Conservation (phyloP, 306 rosid genomes). For the Ormosia semicastrata region DNA sequence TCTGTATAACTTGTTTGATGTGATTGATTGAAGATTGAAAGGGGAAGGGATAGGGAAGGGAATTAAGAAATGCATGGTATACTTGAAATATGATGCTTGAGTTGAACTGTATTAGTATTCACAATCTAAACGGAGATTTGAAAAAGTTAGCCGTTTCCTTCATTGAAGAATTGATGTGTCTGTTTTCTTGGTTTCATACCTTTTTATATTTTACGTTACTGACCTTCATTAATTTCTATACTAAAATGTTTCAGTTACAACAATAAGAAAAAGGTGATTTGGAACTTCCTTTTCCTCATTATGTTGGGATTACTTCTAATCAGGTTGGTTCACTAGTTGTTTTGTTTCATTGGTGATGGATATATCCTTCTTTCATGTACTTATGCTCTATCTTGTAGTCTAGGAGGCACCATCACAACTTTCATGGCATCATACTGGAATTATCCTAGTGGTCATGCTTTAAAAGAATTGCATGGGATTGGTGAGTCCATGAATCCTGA, state of each 20-base stretch:
- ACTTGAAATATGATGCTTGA: slow-evolving; percentile 3
- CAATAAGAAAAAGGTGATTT: slow-evolving; percentile 71
- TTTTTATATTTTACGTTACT: slow-evolving; percentile 3
- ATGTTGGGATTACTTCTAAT: slow-evolving; percentile 64
- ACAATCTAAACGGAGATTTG: neutral
- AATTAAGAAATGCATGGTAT: neutral
- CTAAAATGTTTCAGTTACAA: slow-evolving; percentile 70
- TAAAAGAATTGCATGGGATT: slow-evolving; percentile 63
- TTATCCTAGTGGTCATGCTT: slow-evolving; percentile 89
- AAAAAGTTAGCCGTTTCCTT: neutral
- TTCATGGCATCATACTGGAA: slow-evolving; percentile 88
- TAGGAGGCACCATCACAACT: slow-evolving; percentile 69
- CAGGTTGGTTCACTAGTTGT: slow-evolving; percentile 56
- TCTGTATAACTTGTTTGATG: neutral
- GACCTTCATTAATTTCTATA: slow-evolving; percentile 7
- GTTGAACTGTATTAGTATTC: neutral
- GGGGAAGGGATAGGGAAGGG: neutral
- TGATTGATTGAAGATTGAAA: neutral
- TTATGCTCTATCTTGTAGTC: slow-evolving; percentile 63
- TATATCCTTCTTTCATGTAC: slow-evolving; percentile 5
- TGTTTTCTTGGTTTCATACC: neutral
- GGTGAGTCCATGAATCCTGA: slow-evolving; percentile 44
- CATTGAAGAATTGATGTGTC: neutral
- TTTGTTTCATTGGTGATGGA: slow-evolving; percentile 20
- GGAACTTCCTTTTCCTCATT: slow-evolving; percentile 68